Evolutionary conservation across 2,329 filamentous ascomycete genomes (phyloP), one percentile per base, ranked within the genome.

Genomic region (Epichloe uncinata): DNA sequence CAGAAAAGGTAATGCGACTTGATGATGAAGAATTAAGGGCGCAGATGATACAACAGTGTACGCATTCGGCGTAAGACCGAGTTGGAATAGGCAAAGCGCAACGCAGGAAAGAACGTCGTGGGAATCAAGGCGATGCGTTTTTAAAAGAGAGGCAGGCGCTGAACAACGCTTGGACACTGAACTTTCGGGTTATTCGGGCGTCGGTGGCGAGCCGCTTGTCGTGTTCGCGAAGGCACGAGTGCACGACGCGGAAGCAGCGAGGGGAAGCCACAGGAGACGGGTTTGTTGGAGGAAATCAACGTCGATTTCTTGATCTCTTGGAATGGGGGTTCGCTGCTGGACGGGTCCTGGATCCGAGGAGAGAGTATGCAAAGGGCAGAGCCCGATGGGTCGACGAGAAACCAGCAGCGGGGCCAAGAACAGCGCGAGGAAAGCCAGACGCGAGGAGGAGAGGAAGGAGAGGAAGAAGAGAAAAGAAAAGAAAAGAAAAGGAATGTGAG

Each of bases 81-180:
- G 30, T 47, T 18, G 22, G 34, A 47, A 43, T n/a, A 16, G 13
- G 38, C 41, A 12, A 4, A 41, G 43, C 22, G 40, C 11, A 48
- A 16, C 22, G 33, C 33, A 16, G 45, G 46, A 51, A 51, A 42
- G 46, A 49, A 49, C 46, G 50, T 48, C 11, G 46, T 49, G 18
- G 42, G 35, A 36, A 51, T 36, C 8, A 13, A 45, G 36, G 36
- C n/a, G 5, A 26, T n/a, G 35, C 36, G 40, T 34, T 7, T 26
- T 15, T 20, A 34, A 48, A 33, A 35, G 42, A 49, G 50, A 22
- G 46, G 50, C 42, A 51, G 42, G 50, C 50, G 46, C 50, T 42
- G 16, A 30, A 41, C 15, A n/a, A 15, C 20, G 46, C 42, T 16
- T n/a, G 12, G 20, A 26, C 22, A 47, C 36, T 51, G 45, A 16